phyloP scores from a whole-genome alignment of 169 alveolate genomes.

The Cryptosporidium sp. region DNA sequence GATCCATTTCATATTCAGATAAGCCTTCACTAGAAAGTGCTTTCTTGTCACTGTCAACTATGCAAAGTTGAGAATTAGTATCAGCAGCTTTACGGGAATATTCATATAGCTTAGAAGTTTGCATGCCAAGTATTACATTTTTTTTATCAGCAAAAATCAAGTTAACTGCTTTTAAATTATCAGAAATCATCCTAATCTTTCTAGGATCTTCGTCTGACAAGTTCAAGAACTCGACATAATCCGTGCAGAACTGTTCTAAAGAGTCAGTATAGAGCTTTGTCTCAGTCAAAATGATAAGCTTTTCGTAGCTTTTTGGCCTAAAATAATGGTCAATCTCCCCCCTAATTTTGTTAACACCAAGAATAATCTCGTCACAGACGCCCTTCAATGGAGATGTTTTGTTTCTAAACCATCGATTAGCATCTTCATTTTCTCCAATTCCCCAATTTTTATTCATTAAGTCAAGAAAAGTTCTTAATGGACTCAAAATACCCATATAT shows the following conservation, averaged over 20 bases:
- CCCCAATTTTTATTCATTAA: conserved; percentile 51
- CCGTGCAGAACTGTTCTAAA: conserved; percentile 19
- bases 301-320: conserved; percentile 27
- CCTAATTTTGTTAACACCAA: conserved; percentile 14
- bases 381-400: conserved; percentile 26
- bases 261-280: conserved; percentile 42
- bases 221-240: conserved; percentile 2
- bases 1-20: conserved; percentile 53
- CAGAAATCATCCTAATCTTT: background rate
- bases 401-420: conserved; percentile 19
- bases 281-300: conserved; percentile 53
- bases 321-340: conserved; percentile 32
- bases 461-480: conserved; percentile 53
- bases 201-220: background rate
- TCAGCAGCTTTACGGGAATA: conserved; percentile 57
- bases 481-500: conserved; percentile 7
- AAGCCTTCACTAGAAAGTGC: conserved; percentile 33
- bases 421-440: conserved; percentile 14
- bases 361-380: conserved; percentile 24
- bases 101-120: conserved; percentile 33
- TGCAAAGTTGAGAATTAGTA: conserved; percentile 19
- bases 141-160: background rate
- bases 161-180: background rate
- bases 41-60: conserved; percentile 25
- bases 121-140: background rate